Percentiles rank a stretch among this genome's conserved stretches.
phyloP scores from a whole-genome alignment of 768 basidiomycete genomes.

The Leccinum olivaceopallidum region DNA sequence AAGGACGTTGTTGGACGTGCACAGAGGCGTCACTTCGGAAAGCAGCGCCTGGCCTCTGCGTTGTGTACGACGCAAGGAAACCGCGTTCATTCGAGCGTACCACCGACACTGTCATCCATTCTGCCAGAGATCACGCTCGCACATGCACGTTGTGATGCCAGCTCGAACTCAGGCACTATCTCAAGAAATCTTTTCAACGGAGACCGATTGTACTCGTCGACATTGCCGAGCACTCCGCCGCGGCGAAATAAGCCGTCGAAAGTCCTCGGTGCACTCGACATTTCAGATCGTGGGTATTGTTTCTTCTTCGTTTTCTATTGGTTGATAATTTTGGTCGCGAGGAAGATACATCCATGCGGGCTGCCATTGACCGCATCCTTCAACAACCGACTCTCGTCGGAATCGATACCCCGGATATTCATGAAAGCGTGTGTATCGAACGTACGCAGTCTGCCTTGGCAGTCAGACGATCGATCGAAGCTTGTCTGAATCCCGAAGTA shows the following conservation, averaged over 20 bases:
- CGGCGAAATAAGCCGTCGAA: slow-evolving; percentile 22
- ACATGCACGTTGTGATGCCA: slow-evolving; percentile 22
- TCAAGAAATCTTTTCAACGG: not conserved
- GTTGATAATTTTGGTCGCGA: slow-evolving; percentile 4
- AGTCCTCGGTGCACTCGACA: slow-evolving; percentile 26
- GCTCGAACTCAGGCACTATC: not conserved
- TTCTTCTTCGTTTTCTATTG: slow-evolving; percentile 3
- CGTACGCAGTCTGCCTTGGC: not conserved
- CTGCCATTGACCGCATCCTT: slow-evolving; percentile 33
- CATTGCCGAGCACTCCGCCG: slow-evolving; percentile 5
- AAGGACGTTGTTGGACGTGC: slow-evolving; percentile 55
- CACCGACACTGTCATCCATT: slow-evolving; percentile 10
- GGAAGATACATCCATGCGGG: slow-evolving; percentile 29
- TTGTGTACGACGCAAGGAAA: slow-evolving; percentile 27
- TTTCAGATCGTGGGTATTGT: slow-evolving; percentile 27
- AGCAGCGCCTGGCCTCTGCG: slow-evolving; percentile 54
- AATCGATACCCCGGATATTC: slow-evolving; percentile 3
- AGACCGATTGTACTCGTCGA: slow-evolving; percentile 8
- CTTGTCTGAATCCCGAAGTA: slow-evolving; percentile 14
- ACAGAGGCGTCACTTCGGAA: slow-evolving; percentile 63
- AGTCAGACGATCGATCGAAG: not conserved
- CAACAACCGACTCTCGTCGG: slow-evolving; percentile 26
- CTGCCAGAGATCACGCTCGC: slow-evolving; percentile 28
- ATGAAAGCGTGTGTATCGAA: not conserved
- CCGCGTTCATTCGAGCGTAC: slow-evolving; percentile 1